Percentiles rank a stretch among this genome's conserved stretches.
phyloP scores from a whole-genome alignment of 2,329 filamentous ascomycete genomes.

The Fusarium drepaniforme region DNA sequence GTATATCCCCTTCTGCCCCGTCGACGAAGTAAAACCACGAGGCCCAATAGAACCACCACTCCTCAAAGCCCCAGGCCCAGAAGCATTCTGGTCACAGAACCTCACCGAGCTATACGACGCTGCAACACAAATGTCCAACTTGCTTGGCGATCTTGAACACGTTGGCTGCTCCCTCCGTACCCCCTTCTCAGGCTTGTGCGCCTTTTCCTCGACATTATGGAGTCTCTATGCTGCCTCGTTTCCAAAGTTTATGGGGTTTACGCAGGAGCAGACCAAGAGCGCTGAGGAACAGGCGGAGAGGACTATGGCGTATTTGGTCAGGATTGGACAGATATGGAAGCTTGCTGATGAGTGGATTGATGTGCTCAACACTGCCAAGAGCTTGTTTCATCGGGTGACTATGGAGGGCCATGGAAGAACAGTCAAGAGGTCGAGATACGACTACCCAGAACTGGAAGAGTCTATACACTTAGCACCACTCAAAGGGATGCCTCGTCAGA shows the following conservation, averaged over 20 bases:
- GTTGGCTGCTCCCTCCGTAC: conserved; percentile 35
- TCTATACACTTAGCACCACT: conserved; percentile 38
- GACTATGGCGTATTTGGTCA: conserved; percentile 21
- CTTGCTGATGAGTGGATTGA: conserved; percentile 43
- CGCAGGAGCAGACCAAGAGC: not conserved
- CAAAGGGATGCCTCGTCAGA: conserved; percentile 41
- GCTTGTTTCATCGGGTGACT: conserved; percentile 23
- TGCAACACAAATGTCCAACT: conserved; percentile 37
- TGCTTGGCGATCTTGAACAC: conserved; percentile 37
- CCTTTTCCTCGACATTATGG: conserved; percentile 34
- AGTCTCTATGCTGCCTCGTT: conserved; percentile 39
- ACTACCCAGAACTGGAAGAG: conserved; percentile 42
- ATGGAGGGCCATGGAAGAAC: conserved; percentile 1
- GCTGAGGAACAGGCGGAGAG: conserved; percentile 31
- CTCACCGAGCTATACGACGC: conserved; percentile 32
- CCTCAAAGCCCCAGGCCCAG: conserved; percentile 32
- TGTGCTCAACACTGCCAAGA: conserved; percentile 37
- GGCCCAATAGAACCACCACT: conserved; percentile 41
- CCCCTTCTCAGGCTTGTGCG: conserved; percentile 38
- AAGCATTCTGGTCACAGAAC: conserved; percentile 38
- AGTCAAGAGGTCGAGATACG: conserved; percentile 37
- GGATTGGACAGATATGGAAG: conserved; percentile 35
- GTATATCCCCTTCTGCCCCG: conserved; percentile 39
- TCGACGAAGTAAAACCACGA: conserved; percentile 36
- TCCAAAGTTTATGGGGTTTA: conserved; percentile 35